Evolutionary conservation across 192 early-diverging fungal genomes (phyloP).

Genomic region (Gryganskiella cystojenkinii): DNA sequence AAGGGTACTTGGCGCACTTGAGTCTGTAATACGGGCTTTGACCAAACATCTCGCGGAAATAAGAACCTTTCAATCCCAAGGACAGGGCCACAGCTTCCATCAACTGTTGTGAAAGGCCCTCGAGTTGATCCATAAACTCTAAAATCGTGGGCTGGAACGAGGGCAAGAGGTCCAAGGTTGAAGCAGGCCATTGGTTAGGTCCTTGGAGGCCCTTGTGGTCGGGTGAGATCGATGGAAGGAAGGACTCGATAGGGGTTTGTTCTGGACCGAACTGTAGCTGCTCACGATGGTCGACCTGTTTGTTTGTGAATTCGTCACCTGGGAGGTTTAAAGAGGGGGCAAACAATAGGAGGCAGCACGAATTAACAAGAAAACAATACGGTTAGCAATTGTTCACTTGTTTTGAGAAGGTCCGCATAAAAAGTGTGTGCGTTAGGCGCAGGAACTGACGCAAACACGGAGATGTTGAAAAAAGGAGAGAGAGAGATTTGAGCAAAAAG

Average conservation of each 20-base stretch:
- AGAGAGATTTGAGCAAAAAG: neutral
- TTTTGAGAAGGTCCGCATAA: neutral
- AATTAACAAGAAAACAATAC: too few relatives aligned
- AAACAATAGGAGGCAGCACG: too few relatives aligned
- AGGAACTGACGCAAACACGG: neutral
- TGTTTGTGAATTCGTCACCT: slow-evolving; percentile 45
- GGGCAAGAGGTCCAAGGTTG: slow-evolving; percentile 44
- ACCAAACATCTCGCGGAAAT: slow-evolving; percentile 56
- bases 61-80: slow-evolving; percentile 51
- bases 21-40: slow-evolving; percentile 52
- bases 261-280: slow-evolving; percentile 71
- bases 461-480: neutral
- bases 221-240: slow-evolving; percentile 24
- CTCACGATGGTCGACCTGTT: slow-evolving; percentile 56
- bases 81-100: slow-evolving; percentile 60
- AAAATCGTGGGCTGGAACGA: slow-evolving; percentile 56
- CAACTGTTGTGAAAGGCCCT: slow-evolving; percentile 55
- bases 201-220: slow-evolving; percentile 61
- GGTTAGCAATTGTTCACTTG: too few relatives aligned
- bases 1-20: slow-evolving; percentile 59
- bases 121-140: slow-evolving; percentile 52
- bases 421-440: neutral
- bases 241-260: slow-evolving; percentile 1
- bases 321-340: too few relatives aligned
- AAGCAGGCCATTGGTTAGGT: slow-evolving; percentile 69